A percentile compares a stretch with the other conserved stretches of the same genome.
phyloP scores from a whole-genome alignment of 2,329 filamentous ascomycete species.

The Colletotrichum somersetense region DNA sequence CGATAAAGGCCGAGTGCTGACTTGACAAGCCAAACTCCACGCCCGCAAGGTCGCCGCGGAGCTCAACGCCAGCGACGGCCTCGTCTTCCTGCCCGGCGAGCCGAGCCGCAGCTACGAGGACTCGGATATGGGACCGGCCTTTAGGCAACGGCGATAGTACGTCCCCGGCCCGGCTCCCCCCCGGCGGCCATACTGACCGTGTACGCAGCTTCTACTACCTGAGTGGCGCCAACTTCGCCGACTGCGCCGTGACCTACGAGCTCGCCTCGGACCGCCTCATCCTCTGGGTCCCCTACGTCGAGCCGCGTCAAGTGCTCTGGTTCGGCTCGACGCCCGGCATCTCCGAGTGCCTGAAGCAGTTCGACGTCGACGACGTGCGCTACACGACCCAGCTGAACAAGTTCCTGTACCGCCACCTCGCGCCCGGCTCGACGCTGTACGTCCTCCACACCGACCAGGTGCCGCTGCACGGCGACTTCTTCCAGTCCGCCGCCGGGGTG shows the following conservation, averaged over 20 bases:
- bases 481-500: conserved; percentile 46
- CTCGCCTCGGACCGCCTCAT: conserved; percentile 71
- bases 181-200: neutral
- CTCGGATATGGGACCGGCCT: conserved; percentile 68
- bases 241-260: conserved; percentile 69
- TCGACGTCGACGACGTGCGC: conserved; percentile 79
- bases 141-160: conserved; percentile 71
- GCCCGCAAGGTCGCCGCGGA: conserved; percentile 68
- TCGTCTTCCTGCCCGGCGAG: conserved; percentile 69
- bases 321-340: conserved; percentile 71
- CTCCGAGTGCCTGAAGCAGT: conserved; percentile 70
- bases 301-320: conserved; percentile 72
- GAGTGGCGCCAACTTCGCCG: conserved; percentile 65
- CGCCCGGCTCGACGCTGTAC: conserved; percentile 55
- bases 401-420: conserved; percentile 61
- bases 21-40: conserved; percentile 64
- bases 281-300: conserved; percentile 80
- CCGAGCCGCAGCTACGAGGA: conserved; percentile 66
- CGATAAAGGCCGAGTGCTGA: conserved; percentile 17
- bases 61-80: conserved; percentile 61
- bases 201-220: conserved; percentile 69
- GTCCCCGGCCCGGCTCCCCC: conserved; percentile 44
- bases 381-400: conserved; percentile 63
- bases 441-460: conserved; percentile 61
- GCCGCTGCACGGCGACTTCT: conserved; percentile 47